Conservation (phyloP, 441 rosid genomes). For the Adansonia grandidieri region DNA sequence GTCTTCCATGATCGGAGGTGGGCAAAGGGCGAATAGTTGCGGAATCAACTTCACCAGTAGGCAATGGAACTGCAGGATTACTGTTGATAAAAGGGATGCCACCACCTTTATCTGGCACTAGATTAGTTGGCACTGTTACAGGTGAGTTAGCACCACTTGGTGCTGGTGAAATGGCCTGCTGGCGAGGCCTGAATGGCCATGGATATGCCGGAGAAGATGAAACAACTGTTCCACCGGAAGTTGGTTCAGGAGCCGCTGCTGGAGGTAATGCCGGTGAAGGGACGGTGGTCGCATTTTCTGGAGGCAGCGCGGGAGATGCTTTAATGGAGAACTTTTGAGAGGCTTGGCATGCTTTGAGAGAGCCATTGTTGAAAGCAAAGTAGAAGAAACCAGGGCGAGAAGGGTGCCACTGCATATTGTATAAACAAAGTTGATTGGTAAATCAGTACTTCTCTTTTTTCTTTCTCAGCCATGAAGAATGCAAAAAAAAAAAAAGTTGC, state of each 20-base stretch:
- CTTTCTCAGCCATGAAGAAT: neutral
- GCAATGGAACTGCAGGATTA: conserved; percentile 92
- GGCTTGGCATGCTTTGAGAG: conserved; percentile 55
- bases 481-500: neutral
- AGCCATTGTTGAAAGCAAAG: conserved; percentile 79
- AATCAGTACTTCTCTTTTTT: neutral
- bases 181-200: conserved; percentile 79
- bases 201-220: conserved; percentile 75
- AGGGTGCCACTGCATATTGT: conserved; percentile 71
- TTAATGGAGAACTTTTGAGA: conserved; percentile 64
- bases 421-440: neutral
- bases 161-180: conserved; percentile 47
- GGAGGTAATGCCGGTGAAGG: conserved; percentile 38
- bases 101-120: conserved; percentile 59
- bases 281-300: conserved; percentile 25
- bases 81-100: conserved; percentile 89
- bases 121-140: conserved; percentile 37
- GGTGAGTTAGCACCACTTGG: conserved; percentile 48
- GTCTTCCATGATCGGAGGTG: conserved; percentile 46
- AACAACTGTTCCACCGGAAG: conserved; percentile 51
- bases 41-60: conserved; percentile 91
- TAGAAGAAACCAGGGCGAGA: conserved; percentile 85
- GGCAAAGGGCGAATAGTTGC: conserved; percentile 78
- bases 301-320: conserved; percentile 47
- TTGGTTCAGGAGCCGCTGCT: conserved; percentile 48